These are phyloP conservation scores for Plectosphaerella cucumerina DNA, from an alignment of 2,329 filamentous ascomycete genomes.

Conservation along the genomic window DNA sequence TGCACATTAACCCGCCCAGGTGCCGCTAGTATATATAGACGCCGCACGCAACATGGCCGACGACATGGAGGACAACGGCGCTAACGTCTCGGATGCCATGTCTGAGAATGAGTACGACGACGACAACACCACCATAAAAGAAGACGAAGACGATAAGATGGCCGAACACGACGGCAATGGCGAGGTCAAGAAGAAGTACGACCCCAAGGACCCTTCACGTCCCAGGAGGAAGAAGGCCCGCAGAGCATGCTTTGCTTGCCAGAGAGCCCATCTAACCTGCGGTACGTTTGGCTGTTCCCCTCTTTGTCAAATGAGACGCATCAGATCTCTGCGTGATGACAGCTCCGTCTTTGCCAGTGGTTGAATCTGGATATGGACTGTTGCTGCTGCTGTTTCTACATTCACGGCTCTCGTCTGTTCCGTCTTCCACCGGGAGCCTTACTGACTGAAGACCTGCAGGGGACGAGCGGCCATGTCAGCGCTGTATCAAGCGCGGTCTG, in stretches of 20 bases:
- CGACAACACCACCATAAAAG: conserved; percentile 39
- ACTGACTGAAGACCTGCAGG: conserved; percentile 47
- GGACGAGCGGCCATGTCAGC: conserved; percentile 88
- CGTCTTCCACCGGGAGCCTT: neutral
- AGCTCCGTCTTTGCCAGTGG: neutral
- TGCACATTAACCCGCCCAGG: conserved; percentile 2
- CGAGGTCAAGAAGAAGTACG: conserved; percentile 63
- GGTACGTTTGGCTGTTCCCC: conserved; percentile 60
- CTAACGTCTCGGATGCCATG: conserved; percentile 54
- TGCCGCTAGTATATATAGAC: conserved; percentile 45
- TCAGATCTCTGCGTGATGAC: neutral
- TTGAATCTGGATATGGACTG: neutral
- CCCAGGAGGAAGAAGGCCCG: conserved; percentile 94
- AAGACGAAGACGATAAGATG: conserved; percentile 51
- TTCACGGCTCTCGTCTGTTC: neutral
- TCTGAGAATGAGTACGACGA: conserved; percentile 57
- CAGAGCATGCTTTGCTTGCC: conserved; percentile 93
- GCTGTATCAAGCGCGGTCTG: conserved; percentile 90
- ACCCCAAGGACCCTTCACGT: conserved; percentile 85
- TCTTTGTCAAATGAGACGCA: conserved; percentile 1
- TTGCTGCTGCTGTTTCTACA: conserved; percentile 6
- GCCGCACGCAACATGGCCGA: conserved; percentile 49
- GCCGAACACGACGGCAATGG: conserved; percentile 32
- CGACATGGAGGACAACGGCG: conserved; percentile 47
- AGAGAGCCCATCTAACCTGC: conserved; percentile 95